Percentiles rank a stretch among this genome's conserved stretches.
Conservation (phyloP, 345 rosid species). For the Clausena lansium region DNA sequence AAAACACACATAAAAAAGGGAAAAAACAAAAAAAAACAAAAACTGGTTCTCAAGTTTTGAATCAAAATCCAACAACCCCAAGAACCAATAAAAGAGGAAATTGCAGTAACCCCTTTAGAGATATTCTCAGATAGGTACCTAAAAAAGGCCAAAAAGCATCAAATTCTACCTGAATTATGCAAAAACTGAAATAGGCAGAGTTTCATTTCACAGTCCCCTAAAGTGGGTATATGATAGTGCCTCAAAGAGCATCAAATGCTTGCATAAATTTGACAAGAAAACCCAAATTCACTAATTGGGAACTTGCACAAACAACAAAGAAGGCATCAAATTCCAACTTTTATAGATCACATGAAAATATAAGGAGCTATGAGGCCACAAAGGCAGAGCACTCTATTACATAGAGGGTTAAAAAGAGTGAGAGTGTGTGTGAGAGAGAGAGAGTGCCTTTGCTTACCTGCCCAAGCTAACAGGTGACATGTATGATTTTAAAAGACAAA, state of each 20-base stretch:
- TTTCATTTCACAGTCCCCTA: slow-evolving; percentile 36
- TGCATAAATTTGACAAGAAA: slow-evolving; percentile 43
- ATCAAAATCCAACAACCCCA: slow-evolving; percentile 35
- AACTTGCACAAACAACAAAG: slow-evolving; percentile 43
- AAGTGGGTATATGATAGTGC: slow-evolving; percentile 33
- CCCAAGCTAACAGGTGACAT: slow-evolving; percentile 52
- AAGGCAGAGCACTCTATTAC: slow-evolving; percentile 11
- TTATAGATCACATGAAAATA: slow-evolving; percentile 40
- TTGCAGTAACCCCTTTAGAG: slow-evolving; percentile 43
- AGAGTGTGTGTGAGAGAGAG: slow-evolving; percentile 20
- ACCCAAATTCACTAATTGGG: slow-evolving; percentile 41
- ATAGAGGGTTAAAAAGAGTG: not conserved
- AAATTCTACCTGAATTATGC: slow-evolving; percentile 51
- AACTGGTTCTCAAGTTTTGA: slow-evolving; percentile 26
- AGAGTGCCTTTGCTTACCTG: slow-evolving; percentile 36
- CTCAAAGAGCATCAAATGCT: slow-evolving; percentile 60
- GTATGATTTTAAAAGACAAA: slow-evolving; percentile 56
- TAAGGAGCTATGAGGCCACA: slow-evolving; percentile 24
- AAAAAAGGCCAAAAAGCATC: slow-evolving; percentile 44
- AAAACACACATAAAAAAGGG: no score
- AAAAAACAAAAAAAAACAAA: slow-evolving; percentile 1
- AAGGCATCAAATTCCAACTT: slow-evolving; percentile 67
- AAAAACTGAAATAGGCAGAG: slow-evolving; percentile 38
- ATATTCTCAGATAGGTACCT: slow-evolving; percentile 46
- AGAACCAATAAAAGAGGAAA: slow-evolving; percentile 22